A percentile compares a stretch with the other conserved stretches of the same genome.
phyloP scores from a whole-genome alignment of 352 stramenopile species.

The Phytophthora megakarya region DNA sequence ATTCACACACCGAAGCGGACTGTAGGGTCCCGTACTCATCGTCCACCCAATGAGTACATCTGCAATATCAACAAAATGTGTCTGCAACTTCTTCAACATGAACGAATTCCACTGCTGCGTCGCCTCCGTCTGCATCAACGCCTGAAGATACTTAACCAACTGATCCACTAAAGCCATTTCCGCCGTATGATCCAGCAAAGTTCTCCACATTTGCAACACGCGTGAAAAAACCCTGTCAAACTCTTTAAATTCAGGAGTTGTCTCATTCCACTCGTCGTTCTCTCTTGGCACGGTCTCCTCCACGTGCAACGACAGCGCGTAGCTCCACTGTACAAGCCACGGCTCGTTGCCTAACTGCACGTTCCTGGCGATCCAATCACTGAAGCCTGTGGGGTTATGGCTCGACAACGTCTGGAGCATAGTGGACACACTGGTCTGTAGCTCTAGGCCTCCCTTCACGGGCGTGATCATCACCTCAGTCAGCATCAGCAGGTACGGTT shows the following conservation, averaged over 20 bases:
- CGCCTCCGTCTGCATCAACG: constrained; percentile 22
- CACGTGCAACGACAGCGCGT: constrained; percentile 42
- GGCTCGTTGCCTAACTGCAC: constrained; percentile 41
- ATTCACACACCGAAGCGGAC: constrained; percentile 39
- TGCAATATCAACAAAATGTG: constrained; percentile 74
- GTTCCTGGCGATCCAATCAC: constrained; percentile 58
- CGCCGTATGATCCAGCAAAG: constrained; percentile 52
- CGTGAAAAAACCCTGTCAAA: constrained; percentile 45
- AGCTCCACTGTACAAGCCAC: constrained; percentile 63
- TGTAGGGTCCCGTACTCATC: constrained; percentile 48
- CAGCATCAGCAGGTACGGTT: constrained; percentile 56
- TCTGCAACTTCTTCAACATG: constrained; percentile 53
- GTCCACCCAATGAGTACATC: constrained; percentile 75
- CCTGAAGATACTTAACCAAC: constrained; percentile 39
- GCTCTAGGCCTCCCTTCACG: constrained; percentile 36
- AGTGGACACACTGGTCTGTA: constrained; percentile 42
- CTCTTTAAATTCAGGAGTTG: constrained; percentile 49
- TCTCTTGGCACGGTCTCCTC: constrained; percentile 40
- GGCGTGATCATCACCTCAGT: constrained; percentile 39
- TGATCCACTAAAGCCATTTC: constrained; percentile 48
- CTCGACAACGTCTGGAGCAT: constrained; percentile 47
- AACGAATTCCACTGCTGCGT: constrained; percentile 37
- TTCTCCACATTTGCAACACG: constrained; percentile 54
- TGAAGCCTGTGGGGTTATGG: constrained; percentile 46
- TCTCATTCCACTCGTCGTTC: constrained; percentile 37